A percentile compares a stretch with the other conserved stretches of the same genome.
Evolutionary conservation across 1,284 basidiomycete species (phyloP).

Genomic region (Ganoderma meredithae): DNA sequence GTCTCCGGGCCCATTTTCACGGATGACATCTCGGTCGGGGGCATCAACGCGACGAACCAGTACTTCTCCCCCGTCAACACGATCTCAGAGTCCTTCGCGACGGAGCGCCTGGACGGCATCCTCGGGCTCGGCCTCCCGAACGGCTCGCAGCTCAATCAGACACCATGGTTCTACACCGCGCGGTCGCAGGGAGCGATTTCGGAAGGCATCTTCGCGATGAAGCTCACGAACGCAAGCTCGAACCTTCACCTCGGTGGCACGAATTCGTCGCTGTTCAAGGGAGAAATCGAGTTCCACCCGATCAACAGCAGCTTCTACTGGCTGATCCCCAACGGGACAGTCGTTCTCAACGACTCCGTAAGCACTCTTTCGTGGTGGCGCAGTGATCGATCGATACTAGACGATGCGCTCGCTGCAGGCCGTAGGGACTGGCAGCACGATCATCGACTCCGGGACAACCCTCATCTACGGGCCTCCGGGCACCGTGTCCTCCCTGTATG

Average conservation of each 20-base stretch:
- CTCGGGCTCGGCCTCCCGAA: constrained; percentile 40
- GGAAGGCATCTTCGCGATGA: constrained; percentile 55
- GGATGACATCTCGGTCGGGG: constrained; percentile 44
- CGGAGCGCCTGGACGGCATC: constrained; percentile 39
- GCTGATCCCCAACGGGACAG: constrained; percentile 38
- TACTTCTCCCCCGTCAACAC: constrained; percentile 40
- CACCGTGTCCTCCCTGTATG: constrained; percentile 53
- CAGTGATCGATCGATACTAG: background rate
- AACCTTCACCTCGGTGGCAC: constrained; percentile 61
- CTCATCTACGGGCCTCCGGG: constrained; percentile 58
- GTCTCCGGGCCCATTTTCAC: constrained; percentile 49
- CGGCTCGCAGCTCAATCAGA: constrained; percentile 35
- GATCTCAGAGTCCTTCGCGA: constrained; percentile 34
- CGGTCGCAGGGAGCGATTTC: constrained; percentile 46
- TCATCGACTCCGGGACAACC: constrained; percentile 57
- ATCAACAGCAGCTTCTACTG: constrained; percentile 41
- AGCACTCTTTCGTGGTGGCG: background rate
- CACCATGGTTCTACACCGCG: constrained; percentile 53
- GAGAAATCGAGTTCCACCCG: constrained; percentile 48
- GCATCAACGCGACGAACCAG: constrained; percentile 34
- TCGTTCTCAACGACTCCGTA: constrained; percentile 35
- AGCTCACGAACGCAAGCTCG: constrained; percentile 53
- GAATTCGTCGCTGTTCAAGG: constrained; percentile 46
- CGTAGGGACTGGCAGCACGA: constrained; percentile 33
- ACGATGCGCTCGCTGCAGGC: background rate